phyloP scores from a whole-genome alignment of 495 filamentous ascomycete genomes.

The Physcia stellaris region DNA sequence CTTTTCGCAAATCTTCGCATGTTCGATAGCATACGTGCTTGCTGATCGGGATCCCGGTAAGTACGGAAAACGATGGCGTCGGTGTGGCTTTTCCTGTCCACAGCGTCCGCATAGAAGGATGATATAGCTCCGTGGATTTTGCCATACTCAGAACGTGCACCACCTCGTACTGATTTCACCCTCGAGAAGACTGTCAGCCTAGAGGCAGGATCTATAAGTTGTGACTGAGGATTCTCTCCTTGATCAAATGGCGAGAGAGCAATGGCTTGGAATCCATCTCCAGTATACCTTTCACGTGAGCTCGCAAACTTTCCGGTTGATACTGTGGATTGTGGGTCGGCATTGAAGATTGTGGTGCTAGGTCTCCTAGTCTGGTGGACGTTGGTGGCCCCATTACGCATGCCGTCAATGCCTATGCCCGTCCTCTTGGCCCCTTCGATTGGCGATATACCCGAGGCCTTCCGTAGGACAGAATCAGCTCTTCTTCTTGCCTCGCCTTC shows the following conservation, averaged over 20 bases:
- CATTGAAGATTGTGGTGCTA: slow-evolving; percentile 55
- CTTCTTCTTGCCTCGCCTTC: slow-evolving; percentile 70
- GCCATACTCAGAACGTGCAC: slow-evolving; percentile 80
- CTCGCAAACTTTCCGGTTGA: slow-evolving; percentile 4
- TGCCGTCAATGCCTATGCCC: slow-evolving; percentile 23
- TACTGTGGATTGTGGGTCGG: slow-evolving; percentile 9
- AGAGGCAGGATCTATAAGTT: slow-evolving; percentile 43
- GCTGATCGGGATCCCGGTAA: slow-evolving; percentile 75
- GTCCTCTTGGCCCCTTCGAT: slow-evolving; percentile 33
- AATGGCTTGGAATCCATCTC: slow-evolving; percentile 57
- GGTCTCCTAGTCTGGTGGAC: background rate
- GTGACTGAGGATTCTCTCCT: slow-evolving; percentile 3
- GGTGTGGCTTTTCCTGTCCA: slow-evolving; percentile 52
- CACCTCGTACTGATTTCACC: slow-evolving; percentile 66
- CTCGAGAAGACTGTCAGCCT: slow-evolving; percentile 52
- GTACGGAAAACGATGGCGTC: slow-evolving; percentile 75
- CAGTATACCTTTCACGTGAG: slow-evolving; percentile 6
- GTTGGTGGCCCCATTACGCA: background rate
- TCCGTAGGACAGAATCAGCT: slow-evolving; percentile 59
- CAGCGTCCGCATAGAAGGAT: slow-evolving; percentile 79
- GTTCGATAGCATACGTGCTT: slow-evolving; percentile 77
- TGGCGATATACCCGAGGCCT: slow-evolving; percentile 47
- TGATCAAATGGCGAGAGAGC: slow-evolving; percentile 25
- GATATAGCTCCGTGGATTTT: slow-evolving; percentile 78
- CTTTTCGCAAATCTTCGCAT: slow-evolving; percentile 62